phyloP scores from a whole-genome alignment of 140 eudicot species.

The Oenanthe javanica region DNA sequence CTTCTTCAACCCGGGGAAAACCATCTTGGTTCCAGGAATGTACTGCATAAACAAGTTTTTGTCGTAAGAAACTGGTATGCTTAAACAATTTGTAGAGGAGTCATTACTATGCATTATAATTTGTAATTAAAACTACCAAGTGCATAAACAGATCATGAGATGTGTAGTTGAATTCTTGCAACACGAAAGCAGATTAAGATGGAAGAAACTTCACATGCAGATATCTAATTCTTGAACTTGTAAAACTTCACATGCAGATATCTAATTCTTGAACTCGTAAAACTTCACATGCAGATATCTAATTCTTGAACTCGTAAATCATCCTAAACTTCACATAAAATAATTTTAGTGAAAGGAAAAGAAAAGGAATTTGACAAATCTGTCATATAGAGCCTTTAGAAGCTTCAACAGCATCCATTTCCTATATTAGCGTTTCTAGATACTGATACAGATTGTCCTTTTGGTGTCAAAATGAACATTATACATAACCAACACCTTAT shows the following conservation, averaged over 20 bases:
- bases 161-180: neutral
- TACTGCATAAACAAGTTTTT: constrained; percentile 30
- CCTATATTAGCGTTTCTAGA: too few relatives aligned
- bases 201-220: too few relatives aligned
- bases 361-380: too few relatives aligned
- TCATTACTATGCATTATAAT: neutral
- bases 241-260: too few relatives aligned
- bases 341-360: neutral
- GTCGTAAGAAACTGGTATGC: neutral
- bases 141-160: neutral
- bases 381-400: too few relatives aligned
- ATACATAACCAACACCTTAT: neutral
- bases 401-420: too few relatives aligned
- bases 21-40: constrained; percentile 66
- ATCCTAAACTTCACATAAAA: neutral
- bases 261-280: neutral
- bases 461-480: neutral
- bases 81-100: neutral
- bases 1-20: constrained; percentile 65
- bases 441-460: too few relatives aligned
- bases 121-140: neutral
- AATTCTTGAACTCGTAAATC: neutral
- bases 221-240: too few relatives aligned
- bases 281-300: neutral
- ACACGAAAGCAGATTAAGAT: neutral